Evolutionary conservation across 768 basidiomycete species (phyloP).

Genomic region (Rhodotorula toruloides): DNA sequence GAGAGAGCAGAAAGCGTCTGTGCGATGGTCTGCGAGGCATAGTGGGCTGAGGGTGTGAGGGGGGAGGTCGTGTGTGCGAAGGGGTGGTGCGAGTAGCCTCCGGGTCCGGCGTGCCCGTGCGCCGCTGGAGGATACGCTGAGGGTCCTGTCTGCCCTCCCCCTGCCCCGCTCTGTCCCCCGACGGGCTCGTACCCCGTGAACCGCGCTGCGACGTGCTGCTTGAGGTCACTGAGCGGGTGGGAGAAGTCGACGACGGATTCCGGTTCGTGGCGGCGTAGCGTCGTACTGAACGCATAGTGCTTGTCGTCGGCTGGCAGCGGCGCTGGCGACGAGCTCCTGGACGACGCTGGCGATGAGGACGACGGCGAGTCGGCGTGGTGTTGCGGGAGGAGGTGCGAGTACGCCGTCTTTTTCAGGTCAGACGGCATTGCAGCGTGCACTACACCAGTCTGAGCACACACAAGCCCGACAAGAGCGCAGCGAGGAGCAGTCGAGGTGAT

Average conservation of each 20-base stretch:
- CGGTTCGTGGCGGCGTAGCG: constrained; percentile 23
- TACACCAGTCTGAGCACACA: neutral
- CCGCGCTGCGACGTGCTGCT: constrained; percentile 9
- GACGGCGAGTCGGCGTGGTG: constrained; percentile 1
- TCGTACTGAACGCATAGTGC: constrained; percentile 27
- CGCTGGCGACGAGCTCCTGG: neutral
- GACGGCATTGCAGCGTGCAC: constrained; percentile 13
- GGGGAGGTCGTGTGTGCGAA: constrained; percentile 35
- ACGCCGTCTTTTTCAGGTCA: constrained; percentile 14
- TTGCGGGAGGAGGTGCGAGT: constrained; percentile 21
- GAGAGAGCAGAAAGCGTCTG: constrained; percentile 27
- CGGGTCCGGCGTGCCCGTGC: neutral
- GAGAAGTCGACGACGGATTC: constrained; percentile 26
- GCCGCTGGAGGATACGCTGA: neutral
- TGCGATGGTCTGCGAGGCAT: constrained; percentile 25
- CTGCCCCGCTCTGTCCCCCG: neutral
- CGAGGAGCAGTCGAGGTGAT: neutral
- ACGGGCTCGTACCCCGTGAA: constrained; percentile 20
- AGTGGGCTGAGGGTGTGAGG: constrained; percentile 33
- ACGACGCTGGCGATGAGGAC: constrained; percentile 3
- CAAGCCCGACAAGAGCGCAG: neutral
- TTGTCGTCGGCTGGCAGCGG: constrained; percentile 20
- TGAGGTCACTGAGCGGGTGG: constrained; percentile 18
- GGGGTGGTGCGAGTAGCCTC: constrained; percentile 27
- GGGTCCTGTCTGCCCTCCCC: neutral